Evolutionary conservation across 2,329 filamentous ascomycete species (phyloP).

Genomic region (Cladosporium sphaerospermum): DNA sequence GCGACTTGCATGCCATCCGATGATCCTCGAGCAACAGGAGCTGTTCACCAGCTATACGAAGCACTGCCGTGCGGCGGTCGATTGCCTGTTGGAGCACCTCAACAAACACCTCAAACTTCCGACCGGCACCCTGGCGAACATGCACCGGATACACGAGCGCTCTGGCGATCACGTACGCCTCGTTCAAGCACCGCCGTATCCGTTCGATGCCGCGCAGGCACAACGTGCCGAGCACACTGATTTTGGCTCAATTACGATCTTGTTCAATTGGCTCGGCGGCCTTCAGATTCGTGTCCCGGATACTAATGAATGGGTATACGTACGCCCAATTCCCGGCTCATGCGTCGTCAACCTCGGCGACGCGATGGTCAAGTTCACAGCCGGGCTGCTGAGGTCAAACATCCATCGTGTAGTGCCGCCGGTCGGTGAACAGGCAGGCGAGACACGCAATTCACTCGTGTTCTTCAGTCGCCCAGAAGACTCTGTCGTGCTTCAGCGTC

Average conservation of each 20-base stretch:
- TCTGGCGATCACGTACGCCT: slow-evolving; percentile 51
- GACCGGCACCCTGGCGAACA: slow-evolving; percentile 36
- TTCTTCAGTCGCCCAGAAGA: slow-evolving; percentile 50
- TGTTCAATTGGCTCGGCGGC: slow-evolving; percentile 52
- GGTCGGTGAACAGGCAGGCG: slow-evolving; percentile 40
- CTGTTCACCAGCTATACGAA: slow-evolving; percentile 38
- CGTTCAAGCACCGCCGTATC: slow-evolving; percentile 45
- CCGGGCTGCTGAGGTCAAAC: slow-evolving; percentile 32
- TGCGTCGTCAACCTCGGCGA: slow-evolving; percentile 46
- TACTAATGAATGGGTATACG: slow-evolving; percentile 43
- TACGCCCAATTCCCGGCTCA: slow-evolving; percentile 46
- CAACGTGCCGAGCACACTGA: slow-evolving; percentile 51
- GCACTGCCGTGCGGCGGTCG: slow-evolving; percentile 42
- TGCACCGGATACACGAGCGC: slow-evolving; percentile 40
- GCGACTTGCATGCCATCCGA: slow-evolving; percentile 36
- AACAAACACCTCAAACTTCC: slow-evolving; percentile 40
- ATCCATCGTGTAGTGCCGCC: slow-evolving; percentile 46
- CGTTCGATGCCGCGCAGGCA: slow-evolving; percentile 34
- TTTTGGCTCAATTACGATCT: slow-evolving; percentile 50
- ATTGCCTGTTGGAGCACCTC: slow-evolving; percentile 38
- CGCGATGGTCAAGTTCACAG: slow-evolving; percentile 41
- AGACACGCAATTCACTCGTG: slow-evolving; percentile 48
- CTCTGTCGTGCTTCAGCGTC: slow-evolving; percentile 37
- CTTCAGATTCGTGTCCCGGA: slow-evolving; percentile 46
- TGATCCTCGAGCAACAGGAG: slow-evolving; percentile 33